Conservation (phyloP, 768 basidiomycete species). For the Coprinopsis strossmayeri region DNA sequence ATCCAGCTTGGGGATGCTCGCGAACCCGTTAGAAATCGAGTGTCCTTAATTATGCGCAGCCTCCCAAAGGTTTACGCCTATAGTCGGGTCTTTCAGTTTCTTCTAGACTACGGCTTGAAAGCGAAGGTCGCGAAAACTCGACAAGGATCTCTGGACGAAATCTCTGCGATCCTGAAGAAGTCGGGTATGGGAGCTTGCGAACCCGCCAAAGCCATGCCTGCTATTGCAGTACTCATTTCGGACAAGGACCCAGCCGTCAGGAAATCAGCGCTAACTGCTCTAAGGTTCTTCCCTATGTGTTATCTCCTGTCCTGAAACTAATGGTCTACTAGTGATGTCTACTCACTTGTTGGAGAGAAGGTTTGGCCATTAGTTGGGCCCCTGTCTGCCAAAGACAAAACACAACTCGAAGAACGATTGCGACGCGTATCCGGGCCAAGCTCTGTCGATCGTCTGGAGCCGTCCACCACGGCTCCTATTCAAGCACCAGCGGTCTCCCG, state of each 20-base stretch:
- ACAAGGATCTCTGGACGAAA: slow-evolving; percentile 80
- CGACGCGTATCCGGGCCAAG: slow-evolving; percentile 73
- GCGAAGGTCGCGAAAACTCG: slow-evolving; percentile 91
- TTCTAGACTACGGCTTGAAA: slow-evolving; percentile 84
- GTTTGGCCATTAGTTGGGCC: slow-evolving; percentile 75
- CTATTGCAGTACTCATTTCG: slow-evolving; percentile 71
- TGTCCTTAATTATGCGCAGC: slow-evolving; percentile 78
- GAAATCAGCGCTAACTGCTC: slow-evolving; percentile 74
- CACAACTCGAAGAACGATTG: slow-evolving; percentile 85
- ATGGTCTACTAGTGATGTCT: slow-evolving; percentile 56
- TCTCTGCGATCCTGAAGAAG: slow-evolving; percentile 68
- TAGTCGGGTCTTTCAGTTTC: slow-evolving; percentile 82
- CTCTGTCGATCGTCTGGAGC: slow-evolving; percentile 34
- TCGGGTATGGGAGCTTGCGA: slow-evolving; percentile 82
- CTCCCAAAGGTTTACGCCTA: slow-evolving; percentile 90
- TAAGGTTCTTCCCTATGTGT: slow-evolving; percentile 51
- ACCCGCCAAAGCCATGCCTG: slow-evolving; percentile 71
- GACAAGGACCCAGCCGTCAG: slow-evolving; percentile 88
- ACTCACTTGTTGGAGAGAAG: slow-evolving; percentile 77
- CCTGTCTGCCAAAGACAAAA: slow-evolving; percentile 81
- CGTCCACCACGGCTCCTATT: slow-evolving; percentile 15
- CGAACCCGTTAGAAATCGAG: slow-evolving; percentile 71
- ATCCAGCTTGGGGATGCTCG: slow-evolving; percentile 86
- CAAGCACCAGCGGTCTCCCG: slow-evolving; percentile 44
- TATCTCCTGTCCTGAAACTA: slow-evolving; percentile 10